Evolutionary conservation across 495 filamentous ascomycete genomes (phyloP).

Genomic region (Talaromyces liani): DNA sequence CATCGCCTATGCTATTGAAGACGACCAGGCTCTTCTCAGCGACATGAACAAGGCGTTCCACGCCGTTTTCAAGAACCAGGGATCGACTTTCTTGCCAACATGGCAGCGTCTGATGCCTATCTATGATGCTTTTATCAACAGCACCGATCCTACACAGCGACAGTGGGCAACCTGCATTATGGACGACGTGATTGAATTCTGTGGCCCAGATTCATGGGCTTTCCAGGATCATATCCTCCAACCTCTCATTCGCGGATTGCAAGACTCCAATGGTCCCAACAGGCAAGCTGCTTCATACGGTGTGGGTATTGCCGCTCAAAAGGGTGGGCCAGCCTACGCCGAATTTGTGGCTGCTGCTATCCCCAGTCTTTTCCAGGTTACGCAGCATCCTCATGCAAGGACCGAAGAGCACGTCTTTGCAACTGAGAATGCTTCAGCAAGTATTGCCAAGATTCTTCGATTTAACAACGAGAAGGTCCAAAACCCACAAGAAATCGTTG

Average conservation of each 20-base stretch:
- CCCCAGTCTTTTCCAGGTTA: conserved; percentile 74
- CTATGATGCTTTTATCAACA: conserved; percentile 80
- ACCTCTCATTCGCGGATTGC: conserved; percentile 74
- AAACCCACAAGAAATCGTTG: conserved; percentile 63
- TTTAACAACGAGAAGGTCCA: conserved; percentile 70
- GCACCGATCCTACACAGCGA: conserved; percentile 79
- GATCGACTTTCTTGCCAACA: conserved; percentile 69
- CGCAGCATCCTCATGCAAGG: conserved; percentile 69
- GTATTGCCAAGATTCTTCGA: conserved; percentile 92
- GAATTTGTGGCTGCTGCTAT: conserved; percentile 74
- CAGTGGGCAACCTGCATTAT: conserved; percentile 99
- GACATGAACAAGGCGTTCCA: conserved; percentile 99
- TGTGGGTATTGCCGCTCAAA: conserved; percentile 90
- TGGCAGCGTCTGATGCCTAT: conserved; percentile 81
- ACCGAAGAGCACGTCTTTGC: conserved; percentile 94
- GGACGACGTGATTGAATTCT: conserved; percentile 98
- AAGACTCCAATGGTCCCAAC: conserved; percentile 80
- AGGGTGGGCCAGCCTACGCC: conserved; percentile 77
- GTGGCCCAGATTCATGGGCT: conserved; percentile 71
- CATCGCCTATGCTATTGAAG: conserved; percentile 76
- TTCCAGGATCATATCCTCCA: conserved; percentile 80
- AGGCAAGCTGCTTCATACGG: conserved; percentile 96
- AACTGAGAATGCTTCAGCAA: conserved; percentile 94
- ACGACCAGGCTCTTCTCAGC: conserved; percentile 91
- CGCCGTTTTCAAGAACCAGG: conserved; percentile 95